Conservation (phyloP, 306 rosid genomes). For the Begonia fuchsioides region DNA sequence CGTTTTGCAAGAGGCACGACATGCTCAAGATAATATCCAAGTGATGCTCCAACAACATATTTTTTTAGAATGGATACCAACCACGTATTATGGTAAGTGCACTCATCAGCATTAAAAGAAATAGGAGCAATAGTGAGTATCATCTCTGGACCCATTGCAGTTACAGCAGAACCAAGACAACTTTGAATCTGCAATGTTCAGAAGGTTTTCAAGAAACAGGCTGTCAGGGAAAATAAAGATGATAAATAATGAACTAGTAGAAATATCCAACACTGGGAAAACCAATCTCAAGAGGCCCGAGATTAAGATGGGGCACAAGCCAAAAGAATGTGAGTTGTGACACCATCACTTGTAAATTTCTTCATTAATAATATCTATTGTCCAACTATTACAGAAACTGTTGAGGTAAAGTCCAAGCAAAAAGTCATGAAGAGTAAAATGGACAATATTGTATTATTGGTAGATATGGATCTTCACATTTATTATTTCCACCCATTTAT, state of each 20-base stretch:
- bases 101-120: constrained; percentile 32
- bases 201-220: background rate
- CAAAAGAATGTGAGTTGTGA: no score
- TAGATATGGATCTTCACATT: no score
- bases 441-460: no score
- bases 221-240: no score
- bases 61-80: constrained; percentile 57
- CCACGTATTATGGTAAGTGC: constrained; percentile 57
- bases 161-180: constrained; percentile 74
- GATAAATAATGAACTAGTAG: no score
- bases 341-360: no score
- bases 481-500: no score
- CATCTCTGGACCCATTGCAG: constrained; percentile 80
- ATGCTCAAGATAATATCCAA: constrained; percentile 53
- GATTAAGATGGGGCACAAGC: no score
- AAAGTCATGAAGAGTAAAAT: no score
- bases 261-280: no score
- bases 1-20: constrained; percentile 77
- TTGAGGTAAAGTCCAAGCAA: background rate
- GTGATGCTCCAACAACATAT: constrained; percentile 65
- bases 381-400: no score
- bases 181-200: constrained; percentile 45
- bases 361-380: background rate
- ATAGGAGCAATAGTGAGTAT: constrained; percentile 54
- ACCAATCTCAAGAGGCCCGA: no score